phyloP scores from a whole-genome alignment of 257 asterid genomes.

The Petunia secreta region DNA sequence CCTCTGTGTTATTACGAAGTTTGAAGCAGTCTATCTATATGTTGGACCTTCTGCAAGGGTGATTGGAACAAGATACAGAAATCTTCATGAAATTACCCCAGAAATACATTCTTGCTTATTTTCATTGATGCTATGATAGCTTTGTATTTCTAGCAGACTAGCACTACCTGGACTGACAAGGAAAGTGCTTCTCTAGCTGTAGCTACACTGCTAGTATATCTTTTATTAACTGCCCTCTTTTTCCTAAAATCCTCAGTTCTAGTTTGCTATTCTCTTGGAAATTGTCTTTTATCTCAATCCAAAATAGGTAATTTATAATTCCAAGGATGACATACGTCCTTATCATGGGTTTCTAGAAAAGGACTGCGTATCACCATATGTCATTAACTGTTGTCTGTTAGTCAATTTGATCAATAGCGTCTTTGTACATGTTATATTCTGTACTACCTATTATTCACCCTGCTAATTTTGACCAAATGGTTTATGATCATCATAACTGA shows the following conservation, averaged over 20 bases:
- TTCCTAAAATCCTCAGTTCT: background rate
- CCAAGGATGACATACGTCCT: background rate
- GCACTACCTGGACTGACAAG: background rate
- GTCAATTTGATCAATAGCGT: background rate
- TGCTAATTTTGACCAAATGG: conserved; percentile 2
- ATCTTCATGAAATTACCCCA: background rate
- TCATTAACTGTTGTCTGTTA: background rate
- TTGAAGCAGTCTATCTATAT: background rate
- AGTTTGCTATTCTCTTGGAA: background rate
- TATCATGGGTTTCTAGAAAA: background rate
- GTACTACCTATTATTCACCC: background rate
- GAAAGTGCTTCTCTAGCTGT: background rate
- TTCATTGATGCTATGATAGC: conserved; percentile 1
- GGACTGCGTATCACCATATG: background rate
- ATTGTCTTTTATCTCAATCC: background rate
- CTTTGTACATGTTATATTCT: background rate
- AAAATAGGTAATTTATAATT: background rate
- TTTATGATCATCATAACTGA: conserved; percentile 13
- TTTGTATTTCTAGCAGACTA: background rate
- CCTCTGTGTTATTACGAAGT: background rate
- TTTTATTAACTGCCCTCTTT: background rate
- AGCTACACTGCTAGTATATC: background rate
- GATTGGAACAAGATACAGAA: background rate
- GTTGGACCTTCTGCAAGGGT: background rate
- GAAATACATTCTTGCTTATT: background rate